These are phyloP conservation scores for Pseudogymnoascus sp. DNA, from an alignment of 2,329 filamentous ascomycete genomes.

Conservation along the genomic window DNA sequence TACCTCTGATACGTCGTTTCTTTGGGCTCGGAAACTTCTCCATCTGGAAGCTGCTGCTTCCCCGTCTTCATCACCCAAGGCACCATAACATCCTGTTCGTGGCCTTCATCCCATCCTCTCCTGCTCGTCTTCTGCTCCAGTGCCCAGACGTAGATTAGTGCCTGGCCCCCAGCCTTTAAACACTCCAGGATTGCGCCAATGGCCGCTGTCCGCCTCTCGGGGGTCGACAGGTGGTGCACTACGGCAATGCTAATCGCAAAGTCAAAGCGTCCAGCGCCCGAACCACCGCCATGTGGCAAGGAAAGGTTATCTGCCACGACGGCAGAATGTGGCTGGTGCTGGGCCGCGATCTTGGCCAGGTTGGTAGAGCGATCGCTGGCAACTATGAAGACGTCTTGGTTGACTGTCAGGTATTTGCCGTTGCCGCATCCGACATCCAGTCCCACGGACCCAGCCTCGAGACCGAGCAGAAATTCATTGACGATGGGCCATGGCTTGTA, in stretches of 20 bases:
- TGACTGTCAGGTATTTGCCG: conserved; percentile 86
- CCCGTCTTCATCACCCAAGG: conserved; percentile 70
- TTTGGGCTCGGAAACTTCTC: conserved; percentile 27
- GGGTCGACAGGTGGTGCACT: conserved; percentile 84
- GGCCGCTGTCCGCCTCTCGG: conserved; percentile 63
- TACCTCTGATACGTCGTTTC: conserved; percentile 66
- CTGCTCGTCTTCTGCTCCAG: conserved; percentile 84
- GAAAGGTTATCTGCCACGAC: conserved; percentile 75
- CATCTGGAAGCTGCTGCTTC: conserved; percentile 31
- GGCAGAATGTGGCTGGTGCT: conserved; percentile 52
- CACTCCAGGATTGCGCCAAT: conserved; percentile 65
- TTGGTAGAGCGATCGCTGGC: conserved; percentile 73
- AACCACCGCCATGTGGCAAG: conserved; percentile 58
- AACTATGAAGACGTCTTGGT: conserved; percentile 69
- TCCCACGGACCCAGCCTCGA: conserved; percentile 67
- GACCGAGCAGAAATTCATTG: conserved; percentile 63
- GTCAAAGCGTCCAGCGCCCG: conserved; percentile 51
- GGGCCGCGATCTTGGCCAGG: conserved; percentile 46
- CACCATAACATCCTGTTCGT: conserved; percentile 87
- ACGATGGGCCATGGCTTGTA: conserved; percentile 91
- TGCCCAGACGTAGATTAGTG: conserved; percentile 89
- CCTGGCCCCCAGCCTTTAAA: conserved; percentile 54
- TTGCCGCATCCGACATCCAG: conserved; percentile 94
- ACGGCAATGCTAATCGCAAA: conserved; percentile 94
- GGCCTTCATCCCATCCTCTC: conserved; percentile 78